phyloP scores from a whole-genome alignment of 2,329 filamentous ascomycete species.

The Celoporthe dispersa region DNA sequence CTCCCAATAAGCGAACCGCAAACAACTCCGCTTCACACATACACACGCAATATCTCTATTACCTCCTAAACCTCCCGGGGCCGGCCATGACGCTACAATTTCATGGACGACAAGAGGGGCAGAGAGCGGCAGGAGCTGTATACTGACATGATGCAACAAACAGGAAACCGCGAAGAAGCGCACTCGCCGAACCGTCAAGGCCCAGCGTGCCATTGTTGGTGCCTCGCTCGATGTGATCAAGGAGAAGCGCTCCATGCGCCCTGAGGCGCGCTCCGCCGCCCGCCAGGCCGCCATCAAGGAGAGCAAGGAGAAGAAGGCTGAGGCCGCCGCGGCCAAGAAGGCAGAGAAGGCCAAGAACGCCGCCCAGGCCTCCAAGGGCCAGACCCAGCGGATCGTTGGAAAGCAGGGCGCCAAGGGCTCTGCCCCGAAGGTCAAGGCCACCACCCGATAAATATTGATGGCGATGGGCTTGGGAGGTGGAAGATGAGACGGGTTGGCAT shows the following conservation, averaged over 20 bases:
- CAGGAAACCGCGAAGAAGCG: conserved; percentile 99
- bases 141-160: conserved; percentile 47
- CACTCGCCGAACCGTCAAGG: conserved; percentile 95
- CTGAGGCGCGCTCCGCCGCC: conserved; percentile 92
- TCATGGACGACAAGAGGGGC: neutral
- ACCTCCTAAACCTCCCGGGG: neutral
- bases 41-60: neutral
- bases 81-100: conserved; percentile 5
- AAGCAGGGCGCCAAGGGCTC: conserved; percentile 98
- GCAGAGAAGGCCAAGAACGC: conserved; percentile 97
- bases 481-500: conserved; percentile 16
- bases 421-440: conserved; percentile 81
- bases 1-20: neutral
- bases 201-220: conserved; percentile 98
- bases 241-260: conserved; percentile 93
- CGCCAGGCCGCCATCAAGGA: conserved; percentile 92
- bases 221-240: conserved; percentile 99
- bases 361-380: conserved; percentile 73
- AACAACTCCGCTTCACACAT: conserved; percentile 13
- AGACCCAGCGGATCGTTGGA: conserved; percentile 80
- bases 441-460: conserved; percentile 71
- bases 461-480: conserved; percentile 9
- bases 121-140: conserved; percentile 19
- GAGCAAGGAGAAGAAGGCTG: conserved; percentile 97
- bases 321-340: conserved; percentile 91